Base-by-base conservation (phyloP, 306 rosid genomes). In the Pyrus communis region DNA sequence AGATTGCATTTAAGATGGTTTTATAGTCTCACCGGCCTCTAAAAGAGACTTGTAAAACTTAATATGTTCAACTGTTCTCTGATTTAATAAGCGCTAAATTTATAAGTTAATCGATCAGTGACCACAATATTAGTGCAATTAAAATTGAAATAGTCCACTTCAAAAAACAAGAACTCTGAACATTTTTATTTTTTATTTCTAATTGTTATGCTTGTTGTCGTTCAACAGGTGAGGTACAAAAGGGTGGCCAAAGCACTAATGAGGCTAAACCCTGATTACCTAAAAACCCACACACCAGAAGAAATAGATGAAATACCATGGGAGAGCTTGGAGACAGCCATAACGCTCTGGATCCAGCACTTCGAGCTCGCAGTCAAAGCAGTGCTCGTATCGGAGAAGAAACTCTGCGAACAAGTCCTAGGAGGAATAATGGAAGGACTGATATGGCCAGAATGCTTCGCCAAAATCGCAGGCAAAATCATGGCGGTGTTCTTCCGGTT, bases 401-500 rank as follows among this genome's bases (percentile, higher is more conserved):
- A 83, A 31, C 91, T 94, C 38, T 89, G 96, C 80, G 43, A 81
- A 74, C 75, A 67, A 17, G 87, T 91, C 18, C 52, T 91, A 60
- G 94, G 96, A 11, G 79, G 83, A 31, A 72, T 90, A 82, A 83
- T 92, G 88, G 93, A 88, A 0, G 97, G 96, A 7, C 68, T 90
- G 13, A 75, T 91, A 14, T 90, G 91, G 93, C 91, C 89, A 3
- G 96, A 91, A 84, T 91, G 95, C 83, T 94, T 89, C 61, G 83
- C 84, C 14, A 94, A 90, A 78, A 91, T 94, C 69, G 91, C 97
- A 4, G 97, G 90, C 85, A 94, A 91, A 84, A 94, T 94, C 80
- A 89, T 89, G 95, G 97, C 97, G 0, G 97, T 91, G 17, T 94
- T 94, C 87, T 87, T 90, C 70, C 79, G 98, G 18, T 94, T 94